A percentile compares a stretch with the other conserved stretches of the same genome.
These are phyloP conservation scores for Picochlorum sp. DNA, from an alignment of 139 green algal species.

Conservation along the genomic window DNA sequence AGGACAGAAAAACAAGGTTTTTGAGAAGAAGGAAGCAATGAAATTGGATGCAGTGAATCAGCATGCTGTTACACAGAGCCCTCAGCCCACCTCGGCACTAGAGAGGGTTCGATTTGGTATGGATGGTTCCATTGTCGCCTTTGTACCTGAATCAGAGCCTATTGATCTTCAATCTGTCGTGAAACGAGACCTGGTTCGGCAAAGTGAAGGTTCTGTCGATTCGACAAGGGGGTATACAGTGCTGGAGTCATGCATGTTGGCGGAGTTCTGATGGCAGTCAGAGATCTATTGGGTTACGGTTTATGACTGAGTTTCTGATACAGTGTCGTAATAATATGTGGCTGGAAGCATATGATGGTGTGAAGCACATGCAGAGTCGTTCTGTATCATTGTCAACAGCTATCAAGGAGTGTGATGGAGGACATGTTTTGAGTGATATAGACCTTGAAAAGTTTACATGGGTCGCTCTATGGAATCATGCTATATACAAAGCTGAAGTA, in stretches of 20 bases:
- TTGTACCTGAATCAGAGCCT: too few relatives aligned
- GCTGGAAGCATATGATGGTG: not conserved
- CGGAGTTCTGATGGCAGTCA: constrained; percentile 42
- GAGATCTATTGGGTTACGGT: constrained; percentile 36
- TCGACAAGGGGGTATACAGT: not conserved
- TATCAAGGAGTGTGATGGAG: not conserved
- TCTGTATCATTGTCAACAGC: not conserved
- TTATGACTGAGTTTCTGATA: constrained; percentile 39
- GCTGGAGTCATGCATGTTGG: constrained; percentile 51
- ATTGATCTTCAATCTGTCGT: not conserved
- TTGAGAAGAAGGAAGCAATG: not conserved
- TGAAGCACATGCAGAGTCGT: not conserved
- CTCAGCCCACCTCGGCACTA: not conserved
- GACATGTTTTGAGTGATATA: not conserved
- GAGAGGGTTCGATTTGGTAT: not conserved
- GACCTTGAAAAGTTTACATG: constrained; percentile 12
- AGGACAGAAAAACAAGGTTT: not conserved
- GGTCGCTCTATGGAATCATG: constrained; percentile 50
- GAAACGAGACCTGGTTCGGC: not conserved
- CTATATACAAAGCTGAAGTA: constrained; percentile 29
- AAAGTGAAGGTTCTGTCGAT: not conserved
- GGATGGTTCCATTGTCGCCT: not conserved
- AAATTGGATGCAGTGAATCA: too few relatives aligned
- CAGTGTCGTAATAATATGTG: not conserved
- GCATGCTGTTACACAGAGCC: too few relatives aligned